Percentiles rank a stretch among this genome's conserved stretches.
phyloP scores from a whole-genome alignment of 139 green algal species.

The Coelastrella sp. region DNA sequence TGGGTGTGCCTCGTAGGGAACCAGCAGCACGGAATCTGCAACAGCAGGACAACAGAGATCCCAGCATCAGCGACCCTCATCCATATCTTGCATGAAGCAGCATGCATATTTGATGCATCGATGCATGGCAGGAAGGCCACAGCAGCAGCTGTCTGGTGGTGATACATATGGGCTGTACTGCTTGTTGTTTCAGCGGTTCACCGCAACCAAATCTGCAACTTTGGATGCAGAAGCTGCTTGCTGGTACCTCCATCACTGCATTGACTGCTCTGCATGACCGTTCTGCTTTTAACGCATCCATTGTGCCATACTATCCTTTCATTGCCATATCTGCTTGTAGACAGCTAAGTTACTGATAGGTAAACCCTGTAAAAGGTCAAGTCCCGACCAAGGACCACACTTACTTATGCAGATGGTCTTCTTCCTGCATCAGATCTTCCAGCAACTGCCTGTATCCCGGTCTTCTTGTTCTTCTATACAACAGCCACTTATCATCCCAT shows the following conservation, averaged over 20 bases:
- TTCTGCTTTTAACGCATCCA: too few relatives aligned
- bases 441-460: conserved; percentile 26
- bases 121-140: too few relatives aligned
- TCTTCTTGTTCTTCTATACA: conserved; percentile 16
- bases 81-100: not conserved
- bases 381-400: not conserved
- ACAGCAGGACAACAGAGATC: not conserved
- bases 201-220: too few relatives aligned
- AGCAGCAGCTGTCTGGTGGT: too few relatives aligned
- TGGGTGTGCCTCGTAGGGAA: not conserved
- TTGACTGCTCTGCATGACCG: too few relatives aligned
- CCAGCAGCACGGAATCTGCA: conserved; percentile 9
- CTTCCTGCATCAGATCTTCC: conserved; percentile 19
- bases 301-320: too few relatives aligned
- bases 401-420: conserved; percentile 38
- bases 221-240: too few relatives aligned
- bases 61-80: not conserved
- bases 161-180: too few relatives aligned
- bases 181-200: too few relatives aligned
- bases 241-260: too few relatives aligned
- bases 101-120: not conserved
- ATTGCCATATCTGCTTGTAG: not conserved
- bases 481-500: conserved; percentile 54
- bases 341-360: not conserved
- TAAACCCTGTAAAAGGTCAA: not conserved